A percentile compares a stretch with the other conserved stretches of the same genome.
phyloP scores from a whole-genome alignment of 805 yeast species.

The Maudiozyma pseudohumilis region DNA sequence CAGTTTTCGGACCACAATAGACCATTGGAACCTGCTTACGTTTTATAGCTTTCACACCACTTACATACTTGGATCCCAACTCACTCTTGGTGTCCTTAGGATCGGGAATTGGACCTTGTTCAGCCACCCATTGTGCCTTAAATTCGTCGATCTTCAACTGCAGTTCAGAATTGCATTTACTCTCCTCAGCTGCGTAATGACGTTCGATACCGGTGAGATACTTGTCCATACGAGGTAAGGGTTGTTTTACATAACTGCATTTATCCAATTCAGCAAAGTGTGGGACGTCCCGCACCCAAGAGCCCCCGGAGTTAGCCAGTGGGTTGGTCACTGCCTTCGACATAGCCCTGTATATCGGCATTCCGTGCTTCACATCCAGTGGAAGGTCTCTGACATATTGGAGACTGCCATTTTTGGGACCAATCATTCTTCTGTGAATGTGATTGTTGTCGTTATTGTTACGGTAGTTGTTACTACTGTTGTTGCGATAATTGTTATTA shows the following conservation, averaged over 20 bases:
- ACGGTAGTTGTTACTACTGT: background rate
- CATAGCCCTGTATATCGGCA: slow-evolving; percentile 5
- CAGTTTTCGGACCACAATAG: slow-evolving; percentile 14
- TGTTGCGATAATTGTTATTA: background rate
- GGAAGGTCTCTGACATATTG: slow-evolving; percentile 10
- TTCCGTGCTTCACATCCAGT: slow-evolving; percentile 4
- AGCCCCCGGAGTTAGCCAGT: background rate
- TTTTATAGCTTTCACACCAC: slow-evolving; percentile 9
- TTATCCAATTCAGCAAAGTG: slow-evolving; percentile 13
- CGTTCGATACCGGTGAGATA: slow-evolving; percentile 7
- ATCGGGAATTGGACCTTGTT: slow-evolving; percentile 4
- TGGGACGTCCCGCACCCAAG: slow-evolving; percentile 15
- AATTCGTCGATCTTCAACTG: slow-evolving; percentile 7
- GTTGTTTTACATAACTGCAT: slow-evolving; percentile 2
- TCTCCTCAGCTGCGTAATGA: slow-evolving; percentile 5
- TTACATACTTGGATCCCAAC: slow-evolving; percentile 4
- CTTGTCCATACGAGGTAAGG: slow-evolving; percentile 3
- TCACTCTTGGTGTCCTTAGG: slow-evolving; percentile 1
- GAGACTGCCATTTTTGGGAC: too few species aligned
- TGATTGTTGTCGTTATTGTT: background rate
- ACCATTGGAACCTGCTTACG: slow-evolving; percentile 19
- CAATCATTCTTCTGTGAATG: background rate
- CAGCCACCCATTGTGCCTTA: slow-evolving; percentile 1
- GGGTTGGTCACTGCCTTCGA: background rate
- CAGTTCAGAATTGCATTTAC: slow-evolving; percentile 6